Percentiles rank a stretch among this genome's conserved stretches.
Evolutionary conservation across 139 green algal species (phyloP).

Genomic region (Chlorella vulgaris): DNA sequence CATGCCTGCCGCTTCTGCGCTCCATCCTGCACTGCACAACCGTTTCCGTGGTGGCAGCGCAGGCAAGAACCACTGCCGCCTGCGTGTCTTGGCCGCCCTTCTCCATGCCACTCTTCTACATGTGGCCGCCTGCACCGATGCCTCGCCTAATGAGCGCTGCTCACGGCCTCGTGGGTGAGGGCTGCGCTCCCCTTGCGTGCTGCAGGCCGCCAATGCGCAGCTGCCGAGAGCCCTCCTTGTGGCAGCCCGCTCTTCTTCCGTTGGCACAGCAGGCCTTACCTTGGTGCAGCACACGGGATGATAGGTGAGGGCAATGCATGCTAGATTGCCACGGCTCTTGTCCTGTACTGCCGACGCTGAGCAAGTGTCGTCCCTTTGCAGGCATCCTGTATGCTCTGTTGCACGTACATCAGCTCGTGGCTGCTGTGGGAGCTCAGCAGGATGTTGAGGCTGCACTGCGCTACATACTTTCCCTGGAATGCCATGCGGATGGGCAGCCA

Average conservation of each 20-base stretch:
- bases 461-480: conserved; percentile 38
- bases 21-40: background rate
- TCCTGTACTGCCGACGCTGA: background rate
- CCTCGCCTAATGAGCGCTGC: no score
- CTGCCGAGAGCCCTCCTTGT: background rate
- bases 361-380: background rate
- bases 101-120: conserved; percentile 30
- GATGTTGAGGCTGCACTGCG: conserved; percentile 28
- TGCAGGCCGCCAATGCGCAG: background rate
- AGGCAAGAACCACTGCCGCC: background rate
- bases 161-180: no score
- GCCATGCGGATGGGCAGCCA: conserved; percentile 11
- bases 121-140: conserved; percentile 20
- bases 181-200: no score
- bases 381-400: conserved; percentile 49
- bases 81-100: background rate
- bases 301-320: conserved; percentile 14
- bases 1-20: background rate
- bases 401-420: conserved; percentile 18
- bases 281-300: conserved; percentile 48
- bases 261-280: conserved; percentile 41
- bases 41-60: background rate
- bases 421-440: background rate
- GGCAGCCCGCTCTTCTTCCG: conserved; percentile 24
- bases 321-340: background rate